Percentiles rank a stretch among this genome's conserved stretches.
Evolutionary conservation across 257 asterid species (phyloP).

Genomic region (Craterostigma plantagineum): DNA sequence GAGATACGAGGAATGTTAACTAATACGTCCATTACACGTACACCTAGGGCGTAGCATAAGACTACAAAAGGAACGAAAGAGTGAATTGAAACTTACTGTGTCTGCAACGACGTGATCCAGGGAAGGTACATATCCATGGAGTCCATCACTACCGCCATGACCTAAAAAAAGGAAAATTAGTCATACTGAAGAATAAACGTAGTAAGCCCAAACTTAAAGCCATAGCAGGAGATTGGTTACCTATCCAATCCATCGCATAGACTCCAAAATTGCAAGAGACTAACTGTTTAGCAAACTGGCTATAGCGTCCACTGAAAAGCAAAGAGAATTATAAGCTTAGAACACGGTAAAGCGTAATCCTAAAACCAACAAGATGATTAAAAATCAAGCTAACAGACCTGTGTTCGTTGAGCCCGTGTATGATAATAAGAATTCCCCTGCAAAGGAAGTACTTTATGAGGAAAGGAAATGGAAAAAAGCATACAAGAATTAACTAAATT

Average conservation of each 20-base stretch:
- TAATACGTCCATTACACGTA: neutral
- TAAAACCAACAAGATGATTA: constrained; percentile 2
- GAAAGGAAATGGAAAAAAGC: neutral
- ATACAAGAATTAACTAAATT: neutral
- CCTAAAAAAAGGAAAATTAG: constrained; percentile 27
- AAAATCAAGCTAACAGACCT: constrained; percentile 25
- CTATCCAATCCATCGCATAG: constrained; percentile 98
- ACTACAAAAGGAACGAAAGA: too few relatives aligned
- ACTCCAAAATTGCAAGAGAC: constrained; percentile 67
- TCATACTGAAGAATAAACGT: neutral
- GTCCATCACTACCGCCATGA: constrained; percentile 99
- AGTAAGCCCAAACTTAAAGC: neutral
- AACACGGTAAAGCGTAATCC: constrained; percentile 6
- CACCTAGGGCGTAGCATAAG: constrained; percentile 7
- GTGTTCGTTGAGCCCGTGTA: constrained; percentile 97
- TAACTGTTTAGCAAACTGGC: constrained; percentile 70
- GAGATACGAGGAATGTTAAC: neutral
- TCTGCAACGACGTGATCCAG: constrained; percentile 92
- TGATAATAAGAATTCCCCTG: constrained; percentile 88
- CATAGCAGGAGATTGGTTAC: constrained; percentile 14
- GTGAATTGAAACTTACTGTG: constrained; percentile 46
- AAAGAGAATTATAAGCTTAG: constrained; percentile 6
- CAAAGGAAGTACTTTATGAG: constrained; percentile 7
- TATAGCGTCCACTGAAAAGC: constrained; percentile 71
- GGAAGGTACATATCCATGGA: constrained; percentile 98